Percentiles rank a stretch among this genome's conserved stretches.
Evolutionary conservation across 192 early-diverging fungal genomes (phyloP).

Genomic region (Coemansia reversa): DNA sequence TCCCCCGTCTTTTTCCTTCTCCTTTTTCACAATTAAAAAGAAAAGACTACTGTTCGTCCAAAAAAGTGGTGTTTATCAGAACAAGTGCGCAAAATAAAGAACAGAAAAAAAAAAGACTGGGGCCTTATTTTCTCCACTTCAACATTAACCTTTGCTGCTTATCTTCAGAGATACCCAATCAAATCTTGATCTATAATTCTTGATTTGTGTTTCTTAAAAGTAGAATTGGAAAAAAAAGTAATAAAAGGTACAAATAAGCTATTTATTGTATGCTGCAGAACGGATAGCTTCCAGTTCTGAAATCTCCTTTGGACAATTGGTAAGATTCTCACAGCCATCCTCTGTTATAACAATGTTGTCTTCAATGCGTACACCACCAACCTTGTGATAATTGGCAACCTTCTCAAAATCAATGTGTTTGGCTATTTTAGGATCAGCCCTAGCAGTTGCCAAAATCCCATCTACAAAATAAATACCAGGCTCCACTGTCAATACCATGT

Average conservation of each 20-base stretch:
- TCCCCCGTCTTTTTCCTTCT: not conserved
- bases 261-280: conserved; percentile 7
- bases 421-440: conserved; percentile 57
- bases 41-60: not conserved
- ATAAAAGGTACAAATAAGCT: no score
- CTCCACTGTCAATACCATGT: conserved; percentile 91
- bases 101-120: not conserved
- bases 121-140: conserved; percentile 12
- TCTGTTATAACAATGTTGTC: conserved; percentile 84
- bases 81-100: not conserved
- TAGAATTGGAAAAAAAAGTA: no score
- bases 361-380: conserved; percentile 95
- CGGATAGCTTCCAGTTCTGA: conserved; percentile 66
- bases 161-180: not conserved
- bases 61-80: not conserved
- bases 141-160: no score
- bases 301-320: conserved; percentile 75
- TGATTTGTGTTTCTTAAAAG: not conserved
- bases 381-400: conserved; percentile 65
- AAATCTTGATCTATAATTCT: conserved; percentile 11
- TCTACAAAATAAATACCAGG: conserved; percentile 94
- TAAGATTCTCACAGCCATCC: conserved; percentile 77
- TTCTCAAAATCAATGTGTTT: conserved; percentile 67
- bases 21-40: not conserved
- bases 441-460: conserved; percentile 66